phyloP scores from a whole-genome alignment of 1,139 yeast species.

The Saccharomyces hybrid region DNA sequence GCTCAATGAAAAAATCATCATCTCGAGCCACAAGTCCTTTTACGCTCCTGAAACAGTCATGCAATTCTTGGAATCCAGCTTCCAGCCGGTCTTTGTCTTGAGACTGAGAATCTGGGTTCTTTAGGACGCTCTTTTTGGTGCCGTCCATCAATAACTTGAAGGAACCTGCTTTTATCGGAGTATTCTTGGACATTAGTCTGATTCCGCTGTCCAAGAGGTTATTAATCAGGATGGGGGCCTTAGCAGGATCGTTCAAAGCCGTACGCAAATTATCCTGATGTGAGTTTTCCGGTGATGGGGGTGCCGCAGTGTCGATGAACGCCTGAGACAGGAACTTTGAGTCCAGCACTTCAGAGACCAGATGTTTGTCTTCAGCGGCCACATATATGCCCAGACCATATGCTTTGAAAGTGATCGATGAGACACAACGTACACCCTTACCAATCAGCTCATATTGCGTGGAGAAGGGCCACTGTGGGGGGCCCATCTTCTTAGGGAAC shows the following conservation, averaged over 20 bases:
- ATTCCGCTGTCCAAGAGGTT: constrained; percentile 49
- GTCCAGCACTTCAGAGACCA: constrained; percentile 38
- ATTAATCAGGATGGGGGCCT: constrained; percentile 45
- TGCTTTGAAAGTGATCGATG: constrained; percentile 69
- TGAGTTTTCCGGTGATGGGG: constrained; percentile 9
- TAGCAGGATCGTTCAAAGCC: constrained; percentile 49
- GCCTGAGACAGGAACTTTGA: constrained; percentile 32
- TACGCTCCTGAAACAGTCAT: constrained; percentile 2
- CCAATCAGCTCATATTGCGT: constrained; percentile 49
- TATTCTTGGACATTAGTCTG: constrained; percentile 58
- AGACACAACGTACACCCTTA: constrained; percentile 69
- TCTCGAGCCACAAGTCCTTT: constrained; percentile 6
- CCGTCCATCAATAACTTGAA: constrained; percentile 82
- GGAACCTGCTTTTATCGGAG: constrained; percentile 81
- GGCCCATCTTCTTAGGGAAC: constrained; percentile 35
- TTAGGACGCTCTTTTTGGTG: constrained; percentile 40
- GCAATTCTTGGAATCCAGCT: constrained; percentile 3
- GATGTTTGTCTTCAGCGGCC: constrained; percentile 44
- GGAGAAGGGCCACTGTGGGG: constrained; percentile 11
- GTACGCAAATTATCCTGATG: constrained; percentile 42
- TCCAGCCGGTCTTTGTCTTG: constrained; percentile 1
- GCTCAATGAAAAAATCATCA: constrained; percentile 37
- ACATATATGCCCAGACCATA: constrained; percentile 76
- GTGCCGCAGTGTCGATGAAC: constrained; percentile 24
- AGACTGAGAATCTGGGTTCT: constrained; percentile 1